phyloP scores from a whole-genome alignment of 2,329 filamentous ascomycete species.

The Colletotrichum liriopes region DNA sequence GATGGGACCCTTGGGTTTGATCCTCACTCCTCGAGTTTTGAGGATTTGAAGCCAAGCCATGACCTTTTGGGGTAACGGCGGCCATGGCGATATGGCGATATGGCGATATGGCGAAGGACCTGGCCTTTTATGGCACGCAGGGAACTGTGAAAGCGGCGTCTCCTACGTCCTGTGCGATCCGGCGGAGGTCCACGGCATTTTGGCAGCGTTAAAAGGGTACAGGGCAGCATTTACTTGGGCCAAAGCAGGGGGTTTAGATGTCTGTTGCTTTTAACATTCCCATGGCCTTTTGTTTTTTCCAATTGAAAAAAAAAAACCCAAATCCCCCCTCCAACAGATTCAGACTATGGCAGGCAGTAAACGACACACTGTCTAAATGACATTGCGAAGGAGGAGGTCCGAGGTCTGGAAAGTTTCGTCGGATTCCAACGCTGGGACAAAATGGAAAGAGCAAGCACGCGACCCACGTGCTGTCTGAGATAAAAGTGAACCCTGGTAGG shows the following conservation, averaged over 20 bases:
- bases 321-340: too few relatives aligned
- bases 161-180: background rate
- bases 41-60: constrained; percentile 1
- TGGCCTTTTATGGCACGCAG: constrained; percentile 11
- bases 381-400: background rate
- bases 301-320: background rate
- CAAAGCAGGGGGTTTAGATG: background rate
- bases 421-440: constrained; percentile 16
- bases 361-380: background rate
- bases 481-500: constrained; percentile 27
- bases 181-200: constrained; percentile 13
- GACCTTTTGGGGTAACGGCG: background rate
- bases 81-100: background rate
- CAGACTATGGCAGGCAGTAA: background rate
- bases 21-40: constrained; percentile 11
- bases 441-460: constrained; percentile 14
- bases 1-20: constrained; percentile 23
- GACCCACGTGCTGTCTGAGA: constrained; percentile 25
- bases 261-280: background rate
- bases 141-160: background rate
- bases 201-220: background rate
- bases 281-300: background rate
- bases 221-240: background rate
- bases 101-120: background rate
- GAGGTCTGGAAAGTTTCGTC: constrained; percentile 20